These are phyloP conservation scores for Wallacemonas rigidus DNA, from an alignment of 208 protist species.

Conservation along the genomic window DNA sequence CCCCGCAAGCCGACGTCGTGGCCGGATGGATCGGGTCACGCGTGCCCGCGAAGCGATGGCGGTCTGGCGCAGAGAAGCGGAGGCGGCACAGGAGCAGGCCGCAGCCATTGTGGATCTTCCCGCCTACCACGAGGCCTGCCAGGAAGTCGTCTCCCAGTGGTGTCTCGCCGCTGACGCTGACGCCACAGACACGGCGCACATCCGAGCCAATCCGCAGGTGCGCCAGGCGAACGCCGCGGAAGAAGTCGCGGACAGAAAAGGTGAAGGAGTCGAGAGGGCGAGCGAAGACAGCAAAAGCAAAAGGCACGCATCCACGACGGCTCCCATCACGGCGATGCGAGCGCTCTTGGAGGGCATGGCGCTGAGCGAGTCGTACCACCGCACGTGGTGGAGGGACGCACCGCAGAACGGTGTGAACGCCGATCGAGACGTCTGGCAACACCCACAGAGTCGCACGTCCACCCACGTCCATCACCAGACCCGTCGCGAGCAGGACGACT, in stretches of 20 bases:
- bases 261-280: neutral
- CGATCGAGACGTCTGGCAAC: neutral
- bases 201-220: too few species aligned
- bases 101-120: conserved; percentile 1
- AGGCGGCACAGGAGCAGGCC: neutral
- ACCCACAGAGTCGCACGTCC: neutral
- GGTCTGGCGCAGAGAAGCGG: neutral
- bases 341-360: neutral
- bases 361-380: neutral
- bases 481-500: too few species aligned
- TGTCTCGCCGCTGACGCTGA: too few species aligned
- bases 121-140: conserved; percentile 12
- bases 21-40: neutral
- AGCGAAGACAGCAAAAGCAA: neutral
- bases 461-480: too few species aligned
- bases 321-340: neutral
- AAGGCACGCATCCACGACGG: neutral
- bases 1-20: conserved; percentile 15
- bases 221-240: too few species aligned
- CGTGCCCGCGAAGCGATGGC: neutral
- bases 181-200: too few species aligned
- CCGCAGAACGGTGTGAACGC: neutral
- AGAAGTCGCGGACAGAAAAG: neutral
- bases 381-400: conserved; percentile 6
- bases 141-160: neutral